Conservation (phyloP, 129 eudicot species). For the Smallanthus sonchifolius region DNA sequence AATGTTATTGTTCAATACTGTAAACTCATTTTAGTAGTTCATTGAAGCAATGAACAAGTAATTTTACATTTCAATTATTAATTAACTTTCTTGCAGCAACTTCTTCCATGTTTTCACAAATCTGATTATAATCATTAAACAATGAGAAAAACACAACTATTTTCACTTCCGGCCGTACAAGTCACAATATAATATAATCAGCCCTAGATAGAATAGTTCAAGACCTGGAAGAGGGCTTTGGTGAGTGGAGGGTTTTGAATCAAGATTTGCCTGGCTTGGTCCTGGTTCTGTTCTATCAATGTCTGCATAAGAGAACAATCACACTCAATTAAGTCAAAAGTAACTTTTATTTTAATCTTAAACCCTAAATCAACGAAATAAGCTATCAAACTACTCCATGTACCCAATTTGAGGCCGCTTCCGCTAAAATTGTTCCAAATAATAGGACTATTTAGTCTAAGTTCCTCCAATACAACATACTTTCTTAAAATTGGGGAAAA, state of each 20-base stretch:
- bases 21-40: neutral
- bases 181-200: conserved; percentile 5
- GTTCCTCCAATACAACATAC: neutral
- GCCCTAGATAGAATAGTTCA: conserved; percentile 10
- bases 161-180: neutral
- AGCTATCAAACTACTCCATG: neutral
- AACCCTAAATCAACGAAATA: conserved; percentile 3
- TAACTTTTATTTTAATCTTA: neutral
- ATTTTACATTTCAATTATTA: no score
- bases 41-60: no score
- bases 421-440: neutral
- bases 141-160: neutral
- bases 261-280: conserved; percentile 86
- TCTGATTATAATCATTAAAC: neutral
- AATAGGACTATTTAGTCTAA: neutral
- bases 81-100: no score
- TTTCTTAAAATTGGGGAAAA: no score
- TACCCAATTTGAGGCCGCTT: neutral
- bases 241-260: conserved; percentile 83
- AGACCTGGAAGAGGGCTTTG: conserved; percentile 84
- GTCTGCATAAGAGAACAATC: conserved; percentile 47
- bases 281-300: conserved; percentile 82
- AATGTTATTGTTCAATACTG: neutral
- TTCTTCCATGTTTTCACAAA: no score
- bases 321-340: neutral